phyloP scores from a whole-genome alignment of 257 asterid genomes.

The Solanum arcanum region DNA sequence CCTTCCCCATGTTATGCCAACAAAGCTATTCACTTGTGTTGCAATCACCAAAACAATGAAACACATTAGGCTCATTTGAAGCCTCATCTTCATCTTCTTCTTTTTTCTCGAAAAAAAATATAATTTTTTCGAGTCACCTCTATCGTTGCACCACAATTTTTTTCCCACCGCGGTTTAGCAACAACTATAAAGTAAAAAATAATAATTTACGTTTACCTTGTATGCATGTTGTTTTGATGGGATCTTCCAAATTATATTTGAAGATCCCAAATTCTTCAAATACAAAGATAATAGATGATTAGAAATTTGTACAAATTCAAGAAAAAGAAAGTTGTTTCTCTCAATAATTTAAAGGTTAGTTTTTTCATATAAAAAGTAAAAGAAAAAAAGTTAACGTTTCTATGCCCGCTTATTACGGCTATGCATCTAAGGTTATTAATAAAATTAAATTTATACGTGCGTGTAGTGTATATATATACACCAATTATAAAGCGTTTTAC shows the following conservation, averaged over 20 bases:
- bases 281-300: neutral
- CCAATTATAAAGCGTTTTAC: no score
- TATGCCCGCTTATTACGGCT: neutral
- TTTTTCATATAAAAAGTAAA: neutral
- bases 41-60: neutral
- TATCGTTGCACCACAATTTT: neutral
- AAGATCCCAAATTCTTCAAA: neutral
- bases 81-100: neutral
- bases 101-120: neutral
- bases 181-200: neutral
- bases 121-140: neutral
- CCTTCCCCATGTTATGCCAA: conserved; percentile 27
- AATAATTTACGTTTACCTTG: neutral
- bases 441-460: neutral
- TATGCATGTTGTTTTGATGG: neutral
- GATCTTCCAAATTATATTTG: neutral
- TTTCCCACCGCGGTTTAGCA: neutral
- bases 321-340: neutral
- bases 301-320: neutral
- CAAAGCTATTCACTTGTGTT: neutral
- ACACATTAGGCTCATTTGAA: neutral
- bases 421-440: neutral
- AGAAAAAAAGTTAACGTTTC: neutral
- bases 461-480: no score
- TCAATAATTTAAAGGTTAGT: neutral